phyloP scores from a whole-genome alignment of 208 protist genomes.

The Acanthamoeba lenticulata region DNA sequence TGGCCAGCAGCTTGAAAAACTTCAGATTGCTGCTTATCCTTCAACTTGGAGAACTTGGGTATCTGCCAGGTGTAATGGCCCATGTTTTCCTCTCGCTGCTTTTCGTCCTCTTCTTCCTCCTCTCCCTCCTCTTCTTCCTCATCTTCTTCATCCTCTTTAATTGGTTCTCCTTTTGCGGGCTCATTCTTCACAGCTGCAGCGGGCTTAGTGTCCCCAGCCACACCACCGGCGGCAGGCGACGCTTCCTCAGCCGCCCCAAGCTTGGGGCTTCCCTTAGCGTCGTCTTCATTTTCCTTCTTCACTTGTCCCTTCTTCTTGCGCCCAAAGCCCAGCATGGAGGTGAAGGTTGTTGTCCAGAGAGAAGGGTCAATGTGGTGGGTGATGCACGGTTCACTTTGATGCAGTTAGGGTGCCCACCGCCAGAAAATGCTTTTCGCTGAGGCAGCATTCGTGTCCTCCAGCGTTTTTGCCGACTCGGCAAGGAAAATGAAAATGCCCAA shows the following conservation, averaged over 20 bases:
- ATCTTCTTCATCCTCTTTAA: constrained; percentile 19
- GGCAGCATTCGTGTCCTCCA: too few relatives aligned
- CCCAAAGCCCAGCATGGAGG: neutral
- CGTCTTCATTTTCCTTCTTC: neutral
- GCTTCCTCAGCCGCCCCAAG: neutral
- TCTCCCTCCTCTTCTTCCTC: constrained; percentile 41
- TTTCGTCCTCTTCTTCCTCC: neutral
- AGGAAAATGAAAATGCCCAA: too few relatives aligned
- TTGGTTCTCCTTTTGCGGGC: neutral
- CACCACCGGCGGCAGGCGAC: neutral
- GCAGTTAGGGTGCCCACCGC: too few relatives aligned
- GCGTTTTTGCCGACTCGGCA: too few relatives aligned
- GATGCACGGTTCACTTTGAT: too few relatives aligned
- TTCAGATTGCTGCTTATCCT: neutral
- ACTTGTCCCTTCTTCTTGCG: neutral
- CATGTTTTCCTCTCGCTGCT: neutral
- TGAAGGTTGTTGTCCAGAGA: neutral
- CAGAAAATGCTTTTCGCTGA: too few relatives aligned
- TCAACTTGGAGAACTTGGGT: constrained; percentile 2
- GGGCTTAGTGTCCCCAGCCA: neutral
- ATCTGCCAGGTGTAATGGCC: constrained; percentile 30
- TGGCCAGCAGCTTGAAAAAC: neutral
- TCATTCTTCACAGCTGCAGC: neutral
- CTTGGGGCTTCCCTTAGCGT: neutral
- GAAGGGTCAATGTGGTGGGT: too few relatives aligned